Base-by-base conservation (phyloP, 768 basidiomycete genomes). In the Kwoniella bestiolae region DNA sequence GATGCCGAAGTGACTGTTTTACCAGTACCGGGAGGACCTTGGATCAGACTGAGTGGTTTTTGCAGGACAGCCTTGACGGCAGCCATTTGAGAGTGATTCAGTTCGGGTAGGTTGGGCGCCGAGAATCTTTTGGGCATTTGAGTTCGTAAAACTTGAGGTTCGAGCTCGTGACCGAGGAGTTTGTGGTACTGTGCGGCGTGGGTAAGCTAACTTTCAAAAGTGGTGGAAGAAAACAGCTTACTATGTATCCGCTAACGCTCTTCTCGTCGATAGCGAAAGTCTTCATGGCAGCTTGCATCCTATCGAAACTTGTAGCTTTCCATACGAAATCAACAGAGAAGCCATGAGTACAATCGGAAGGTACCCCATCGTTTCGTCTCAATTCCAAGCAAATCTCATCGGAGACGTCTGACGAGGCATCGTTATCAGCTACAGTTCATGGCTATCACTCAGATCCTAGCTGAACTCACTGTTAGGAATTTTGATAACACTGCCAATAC, bases 281-380 rank as follows among this genome's bases (percentile, higher is more conserved):
- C 86, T 97, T 98, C 95, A 99, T 98, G 0, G 96, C 95, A 34
- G 93, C 86, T 79, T 99, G 96, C 96, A 99, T 99, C 53, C 96
- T 86, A 80, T 99, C 96, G 75, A 99, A 99, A 81, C 95, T 98
- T 1, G 96, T 99, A 4, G 94, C 94, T 82, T 99, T 99, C 96
- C 96, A 99, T 4, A 99, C 95, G 76, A 98, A 99, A 80, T 99
- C 96, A n/a, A 90, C 96, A 0, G 91, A 89, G 75, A 96, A 98
- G 72, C 92, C 91, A 78, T 94, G 92, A 0, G 92, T 93, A 82
- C 92, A 87, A 32, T 98, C 95, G 18, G 89, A 87, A 5, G 96
- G 96, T 6, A 95, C 94, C 16, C 92, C 92, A 71, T 98, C 95
- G 1, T 91, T 88, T 51, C 90, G 85, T 63, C 93, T 85, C 26